Conservation (phyloP, 2,329 filamentous ascomycete genomes). For the Periconia sp. region DNA sequence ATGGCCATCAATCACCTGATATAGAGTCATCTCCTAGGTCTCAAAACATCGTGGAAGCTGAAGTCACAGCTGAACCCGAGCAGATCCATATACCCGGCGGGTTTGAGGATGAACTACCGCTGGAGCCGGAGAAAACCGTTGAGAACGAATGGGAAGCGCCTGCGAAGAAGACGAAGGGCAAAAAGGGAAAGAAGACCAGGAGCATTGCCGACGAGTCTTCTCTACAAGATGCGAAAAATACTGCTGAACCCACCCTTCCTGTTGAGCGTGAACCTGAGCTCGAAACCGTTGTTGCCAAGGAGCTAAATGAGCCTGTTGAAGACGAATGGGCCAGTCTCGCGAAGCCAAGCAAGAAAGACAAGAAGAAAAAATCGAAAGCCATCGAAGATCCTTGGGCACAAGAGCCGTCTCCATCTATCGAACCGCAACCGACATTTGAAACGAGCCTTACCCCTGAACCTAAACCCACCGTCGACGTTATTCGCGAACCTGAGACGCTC, state of each 20-base stretch:
- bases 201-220: conserved; percentile 1
- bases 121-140: conserved; percentile 32
- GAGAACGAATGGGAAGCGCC: conserved; percentile 19
- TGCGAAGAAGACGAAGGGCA: conserved; percentile 26
- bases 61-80: conserved; percentile 56
- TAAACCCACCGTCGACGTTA: background rate
- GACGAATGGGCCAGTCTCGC: conserved; percentile 16
- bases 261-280: conserved; percentile 1
- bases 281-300: conserved; percentile 7
- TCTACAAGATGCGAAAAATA: background rate
- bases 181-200: conserved; percentile 9
- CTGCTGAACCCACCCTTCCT: background rate
- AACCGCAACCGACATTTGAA: background rate
- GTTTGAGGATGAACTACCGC: conserved; percentile 51
- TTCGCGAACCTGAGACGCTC: conserved; percentile 32
- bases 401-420: background rate
- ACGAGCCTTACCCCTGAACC: background rate
- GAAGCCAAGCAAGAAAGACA: conserved; percentile 29
- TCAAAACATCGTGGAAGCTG: conserved; percentile 40
- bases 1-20: conserved; percentile 43
- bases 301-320: conserved; percentile 30
- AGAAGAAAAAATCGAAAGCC: conserved; percentile 8
- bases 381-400: background rate
- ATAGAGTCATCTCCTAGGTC: conserved; percentile 38
- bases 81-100: conserved; percentile 64